Percentiles rank a stretch among this genome's conserved stretches.
Evolutionary conservation across 2,329 filamentous ascomycete species (phyloP).

Genomic region (Sporothrix phasma): DNA sequence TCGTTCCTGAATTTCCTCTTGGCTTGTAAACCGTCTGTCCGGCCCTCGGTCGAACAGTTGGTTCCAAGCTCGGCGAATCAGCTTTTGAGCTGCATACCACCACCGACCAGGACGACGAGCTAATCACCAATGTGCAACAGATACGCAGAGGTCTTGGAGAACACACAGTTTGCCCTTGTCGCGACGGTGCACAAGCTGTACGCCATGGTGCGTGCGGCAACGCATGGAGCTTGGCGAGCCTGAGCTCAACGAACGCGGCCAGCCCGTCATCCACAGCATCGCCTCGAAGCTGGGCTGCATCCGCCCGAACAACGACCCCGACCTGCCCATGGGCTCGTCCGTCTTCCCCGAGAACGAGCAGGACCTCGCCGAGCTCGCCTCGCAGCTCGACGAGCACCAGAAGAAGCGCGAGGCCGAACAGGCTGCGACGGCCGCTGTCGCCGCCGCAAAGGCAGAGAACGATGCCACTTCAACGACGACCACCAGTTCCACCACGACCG

Average conservation of each 20-base stretch:
- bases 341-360: constrained; percentile 53
- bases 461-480: constrained; percentile 19
- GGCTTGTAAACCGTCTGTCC: neutral
- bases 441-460: neutral
- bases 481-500: constrained; percentile 12
- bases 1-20: neutral
- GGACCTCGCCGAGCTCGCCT: constrained; percentile 46
- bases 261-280: constrained; percentile 56
- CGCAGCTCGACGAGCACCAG: constrained; percentile 42
- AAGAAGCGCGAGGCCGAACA: constrained; percentile 30
- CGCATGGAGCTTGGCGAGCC: constrained; percentile 52
- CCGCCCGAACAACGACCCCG: constrained; percentile 50
- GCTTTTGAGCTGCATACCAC: neutral
- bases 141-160: constrained; percentile 55
- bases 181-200: constrained; percentile 57
- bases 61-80: neutral
- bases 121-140: constrained; percentile 30
- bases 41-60: neutral
- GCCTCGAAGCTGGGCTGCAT: constrained; percentile 55
- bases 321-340: constrained; percentile 43
- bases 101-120: neutral
- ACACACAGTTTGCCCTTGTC: constrained; percentile 54
- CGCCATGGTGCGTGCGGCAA: constrained; percentile 51
- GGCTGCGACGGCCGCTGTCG: constrained; percentile 17
- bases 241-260: constrained; percentile 51